Conservation (phyloP, 768 basidiomycete genomes). For the Russula sp. region DNA sequence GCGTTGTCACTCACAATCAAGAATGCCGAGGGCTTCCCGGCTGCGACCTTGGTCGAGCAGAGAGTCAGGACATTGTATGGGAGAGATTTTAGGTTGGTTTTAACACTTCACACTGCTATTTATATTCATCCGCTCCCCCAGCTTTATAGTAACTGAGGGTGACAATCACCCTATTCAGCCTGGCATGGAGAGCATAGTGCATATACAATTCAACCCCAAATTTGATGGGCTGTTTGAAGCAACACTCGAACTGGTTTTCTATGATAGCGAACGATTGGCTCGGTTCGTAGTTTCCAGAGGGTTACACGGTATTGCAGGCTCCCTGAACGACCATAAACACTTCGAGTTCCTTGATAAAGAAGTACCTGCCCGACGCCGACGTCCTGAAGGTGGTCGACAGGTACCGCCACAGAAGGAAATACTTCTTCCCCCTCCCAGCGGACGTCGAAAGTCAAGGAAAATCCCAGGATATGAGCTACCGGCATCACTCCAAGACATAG, state of each 20-base stretch:
- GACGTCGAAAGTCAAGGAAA: constrained; percentile 1
- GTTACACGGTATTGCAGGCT: constrained; percentile 11
- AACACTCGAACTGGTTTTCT: constrained; percentile 10
- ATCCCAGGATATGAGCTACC: constrained; percentile 11
- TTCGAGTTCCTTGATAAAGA: constrained; percentile 9
- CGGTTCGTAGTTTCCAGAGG: constrained; percentile 4
- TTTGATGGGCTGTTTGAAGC: constrained; percentile 16
- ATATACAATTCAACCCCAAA: constrained; percentile 9
- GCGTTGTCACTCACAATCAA: constrained; percentile 19
- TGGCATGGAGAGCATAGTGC: constrained; percentile 5
- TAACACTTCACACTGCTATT: not conserved
- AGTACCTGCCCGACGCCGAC: not conserved
- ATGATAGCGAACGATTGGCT: not conserved
- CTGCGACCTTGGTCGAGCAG: constrained; percentile 17
- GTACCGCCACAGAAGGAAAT: constrained; percentile 1
- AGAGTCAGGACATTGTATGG: constrained; percentile 2
- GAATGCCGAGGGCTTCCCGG: constrained; percentile 8
- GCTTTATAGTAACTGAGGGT: constrained; percentile 4
- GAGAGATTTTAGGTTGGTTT: constrained; percentile 9
- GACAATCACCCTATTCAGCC: constrained; percentile 3
- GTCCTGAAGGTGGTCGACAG: not conserved
- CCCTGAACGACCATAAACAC: constrained; percentile 6
- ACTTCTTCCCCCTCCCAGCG: not conserved
- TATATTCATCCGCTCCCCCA: not conserved
- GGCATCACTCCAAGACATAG: not conserved